Evolutionary conservation across 2,329 filamentous ascomycete species (phyloP).

Genomic region (Nothophaeocryptopus gaeumannii): DNA sequence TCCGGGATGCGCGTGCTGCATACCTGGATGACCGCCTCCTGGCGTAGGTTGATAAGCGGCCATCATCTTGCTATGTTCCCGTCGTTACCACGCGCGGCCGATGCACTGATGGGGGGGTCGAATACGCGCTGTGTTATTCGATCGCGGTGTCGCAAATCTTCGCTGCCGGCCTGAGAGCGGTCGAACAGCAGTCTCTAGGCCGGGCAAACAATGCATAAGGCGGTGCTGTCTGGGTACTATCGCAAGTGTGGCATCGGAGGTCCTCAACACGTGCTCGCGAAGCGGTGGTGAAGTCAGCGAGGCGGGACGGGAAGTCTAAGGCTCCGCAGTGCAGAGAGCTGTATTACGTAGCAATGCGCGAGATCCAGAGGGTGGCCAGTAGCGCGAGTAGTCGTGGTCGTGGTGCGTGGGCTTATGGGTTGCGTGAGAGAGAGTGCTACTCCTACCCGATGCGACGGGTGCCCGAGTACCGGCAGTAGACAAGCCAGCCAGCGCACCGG

Average conservation of each 20-base stretch:
- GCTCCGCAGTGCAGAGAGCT: no score
- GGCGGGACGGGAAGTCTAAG: no score
- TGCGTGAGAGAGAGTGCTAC: no score
- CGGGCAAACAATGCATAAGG: slow-evolving; percentile 31
- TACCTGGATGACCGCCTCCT: slow-evolving; percentile 64
- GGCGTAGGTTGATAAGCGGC: slow-evolving; percentile 67
- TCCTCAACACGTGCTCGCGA: slow-evolving; percentile 18
- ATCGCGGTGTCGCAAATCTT: slow-evolving; percentile 12
- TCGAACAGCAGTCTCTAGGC: slow-evolving; percentile 30
- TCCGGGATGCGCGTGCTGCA: slow-evolving; percentile 63
- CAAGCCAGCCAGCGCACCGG: slow-evolving; percentile 4
- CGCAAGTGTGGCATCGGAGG: no score
- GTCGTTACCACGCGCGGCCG: slow-evolving; percentile 4
- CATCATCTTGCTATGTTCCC: slow-evolving; percentile 59
- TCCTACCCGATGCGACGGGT: no score
- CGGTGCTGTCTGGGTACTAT: slow-evolving; percentile 2
- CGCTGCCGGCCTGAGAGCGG: slow-evolving; percentile 27
- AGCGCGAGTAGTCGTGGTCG: no score
- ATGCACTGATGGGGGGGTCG: slow-evolving; percentile 35
- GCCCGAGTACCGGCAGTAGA: no score
- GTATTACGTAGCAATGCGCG: no score
- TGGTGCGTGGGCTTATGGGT: no score
- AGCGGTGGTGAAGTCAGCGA: no score
- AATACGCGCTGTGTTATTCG: slow-evolving; percentile 7
- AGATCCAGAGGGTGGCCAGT: no score